Conservation (phyloP, 768 basidiomycete genomes). For the Phaeotremella skinneri region DNA sequence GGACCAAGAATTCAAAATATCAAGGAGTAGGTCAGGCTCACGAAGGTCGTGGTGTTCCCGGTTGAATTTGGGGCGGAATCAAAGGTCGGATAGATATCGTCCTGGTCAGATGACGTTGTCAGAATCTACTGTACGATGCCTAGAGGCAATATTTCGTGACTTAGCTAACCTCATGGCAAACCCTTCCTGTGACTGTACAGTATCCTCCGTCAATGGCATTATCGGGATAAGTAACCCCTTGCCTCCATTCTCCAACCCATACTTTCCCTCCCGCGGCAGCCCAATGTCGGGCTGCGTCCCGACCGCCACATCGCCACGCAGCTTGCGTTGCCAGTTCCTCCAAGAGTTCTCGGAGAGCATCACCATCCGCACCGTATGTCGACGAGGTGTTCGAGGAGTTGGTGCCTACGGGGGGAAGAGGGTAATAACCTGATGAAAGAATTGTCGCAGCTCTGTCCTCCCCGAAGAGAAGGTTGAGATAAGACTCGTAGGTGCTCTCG, state of each 20-base stretch:
- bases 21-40: slow-evolving; percentile 8
- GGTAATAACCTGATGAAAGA: slow-evolving; percentile 19
- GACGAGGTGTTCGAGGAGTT: no score
- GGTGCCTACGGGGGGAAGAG: slow-evolving; percentile 9
- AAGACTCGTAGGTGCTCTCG: slow-evolving; percentile 21
- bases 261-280: slow-evolving; percentile 33
- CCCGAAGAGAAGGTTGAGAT: slow-evolving; percentile 19
- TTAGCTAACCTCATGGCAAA: slow-evolving; percentile 46
- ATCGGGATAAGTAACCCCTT: slow-evolving; percentile 33
- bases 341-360: slow-evolving; percentile 31
- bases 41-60: slow-evolving; percentile 1
- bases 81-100: slow-evolving; percentile 42
- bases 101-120: slow-evolving; percentile 13
- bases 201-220: slow-evolving; percentile 27
- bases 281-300: slow-evolving; percentile 34
- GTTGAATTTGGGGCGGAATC: slow-evolving; percentile 15
- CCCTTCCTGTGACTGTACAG: slow-evolving; percentile 27
- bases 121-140: background rate
- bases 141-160: background rate
- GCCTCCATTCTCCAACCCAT: slow-evolving; percentile 44
- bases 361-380: slow-evolving; percentile 10
- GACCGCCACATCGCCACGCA: slow-evolving; percentile 36
- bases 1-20: background rate
- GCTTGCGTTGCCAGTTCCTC: slow-evolving; percentile 37
- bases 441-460: slow-evolving; percentile 24